Percentiles rank a stretch among this genome's conserved stretches.
Conservation (phyloP, 306 rosid species). For the Sesbania bispinosa region DNA sequence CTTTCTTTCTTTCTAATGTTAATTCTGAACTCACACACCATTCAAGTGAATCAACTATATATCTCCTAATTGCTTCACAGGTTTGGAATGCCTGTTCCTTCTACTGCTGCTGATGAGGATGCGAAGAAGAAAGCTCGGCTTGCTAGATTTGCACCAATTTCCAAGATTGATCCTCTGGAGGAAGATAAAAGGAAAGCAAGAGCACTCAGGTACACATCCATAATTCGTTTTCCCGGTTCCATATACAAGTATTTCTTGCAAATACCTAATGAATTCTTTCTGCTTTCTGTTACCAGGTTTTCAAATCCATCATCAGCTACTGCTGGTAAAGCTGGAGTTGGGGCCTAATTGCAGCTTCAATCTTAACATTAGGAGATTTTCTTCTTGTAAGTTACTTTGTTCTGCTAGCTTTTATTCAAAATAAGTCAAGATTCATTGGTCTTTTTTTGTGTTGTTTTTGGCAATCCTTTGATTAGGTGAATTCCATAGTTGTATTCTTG, state of each 20-base stretch:
- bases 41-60: too few species aligned
- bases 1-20: not conserved
- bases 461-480: too few species aligned
- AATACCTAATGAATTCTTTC: too few species aligned
- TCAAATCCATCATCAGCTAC: slow-evolving; percentile 40
- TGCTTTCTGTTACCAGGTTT: slow-evolving; percentile 42
- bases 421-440: not conserved
- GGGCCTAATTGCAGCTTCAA: slow-evolving; percentile 27
- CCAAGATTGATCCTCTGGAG: slow-evolving; percentile 55
- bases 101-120: slow-evolving; percentile 43
- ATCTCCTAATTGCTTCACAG: slow-evolving; percentile 38
- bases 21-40: not conserved
- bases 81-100: slow-evolving; percentile 50
- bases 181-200: slow-evolving; percentile 69
- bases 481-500: not conserved
- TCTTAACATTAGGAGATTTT: slow-evolving; percentile 34
- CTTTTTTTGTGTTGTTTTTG: too few species aligned
- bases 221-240: not conserved
- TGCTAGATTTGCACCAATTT: slow-evolving; percentile 53
- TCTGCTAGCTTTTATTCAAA: not conserved
- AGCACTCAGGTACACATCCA: slow-evolving; percentile 44
- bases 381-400: slow-evolving; percentile 1
- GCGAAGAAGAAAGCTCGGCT: slow-evolving; percentile 76
- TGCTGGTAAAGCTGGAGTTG: slow-evolving; percentile 56
- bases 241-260: too few species aligned